A percentile compares a stretch with the other conserved stretches of the same genome.
phyloP scores from a whole-genome alignment of 139 green algal species.

The Closterium sp. region DNA sequence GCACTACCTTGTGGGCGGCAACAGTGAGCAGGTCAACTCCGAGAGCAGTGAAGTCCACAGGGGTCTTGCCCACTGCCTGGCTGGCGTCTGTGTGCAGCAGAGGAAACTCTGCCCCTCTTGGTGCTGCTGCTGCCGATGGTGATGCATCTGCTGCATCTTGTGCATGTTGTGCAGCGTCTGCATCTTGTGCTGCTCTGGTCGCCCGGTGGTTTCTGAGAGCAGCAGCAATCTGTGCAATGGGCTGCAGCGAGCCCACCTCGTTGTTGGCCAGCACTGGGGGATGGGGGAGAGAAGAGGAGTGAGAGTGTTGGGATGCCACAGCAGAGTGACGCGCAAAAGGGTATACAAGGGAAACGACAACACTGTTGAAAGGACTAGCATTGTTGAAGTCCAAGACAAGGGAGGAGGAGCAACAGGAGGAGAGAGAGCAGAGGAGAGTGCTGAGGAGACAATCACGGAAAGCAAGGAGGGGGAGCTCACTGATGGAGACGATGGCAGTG shows the following conservation, averaged over 20 bases:
- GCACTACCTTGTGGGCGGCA: slow-evolving; percentile 77
- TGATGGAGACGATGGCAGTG: slow-evolving; percentile 69
- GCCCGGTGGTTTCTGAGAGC: not conserved
- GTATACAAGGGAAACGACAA: too few relatives aligned
- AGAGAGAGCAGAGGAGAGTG: too few relatives aligned
- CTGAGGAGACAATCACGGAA: too few relatives aligned
- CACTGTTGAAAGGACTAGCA: too few relatives aligned
- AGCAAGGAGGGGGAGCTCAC: slow-evolving; percentile 1
- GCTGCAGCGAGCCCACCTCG: slow-evolving; percentile 60
- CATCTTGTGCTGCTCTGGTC: slow-evolving; percentile 58
- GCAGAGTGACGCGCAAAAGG: too few relatives aligned
- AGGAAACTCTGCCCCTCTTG: too few relatives aligned
- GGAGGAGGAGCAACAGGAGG: not conserved
- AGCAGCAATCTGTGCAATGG: slow-evolving; percentile 24
- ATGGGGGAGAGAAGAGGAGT: too few relatives aligned
- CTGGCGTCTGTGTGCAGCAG: slow-evolving; percentile 76
- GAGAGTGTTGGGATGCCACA: too few relatives aligned
- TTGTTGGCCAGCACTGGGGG: slow-evolving; percentile 86
- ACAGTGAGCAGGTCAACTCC: slow-evolving; percentile 74
- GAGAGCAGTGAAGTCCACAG: slow-evolving; percentile 61
- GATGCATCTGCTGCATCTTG: too few relatives aligned
- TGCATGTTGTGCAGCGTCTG: slow-evolving; percentile 52
- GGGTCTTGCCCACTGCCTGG: slow-evolving; percentile 75
- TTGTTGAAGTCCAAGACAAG: too few relatives aligned
- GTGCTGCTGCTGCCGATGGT: not conserved